phyloP scores from a whole-genome alignment of 352 stramenopile genomes.

The Globisporangium cylindrosporum region DNA sequence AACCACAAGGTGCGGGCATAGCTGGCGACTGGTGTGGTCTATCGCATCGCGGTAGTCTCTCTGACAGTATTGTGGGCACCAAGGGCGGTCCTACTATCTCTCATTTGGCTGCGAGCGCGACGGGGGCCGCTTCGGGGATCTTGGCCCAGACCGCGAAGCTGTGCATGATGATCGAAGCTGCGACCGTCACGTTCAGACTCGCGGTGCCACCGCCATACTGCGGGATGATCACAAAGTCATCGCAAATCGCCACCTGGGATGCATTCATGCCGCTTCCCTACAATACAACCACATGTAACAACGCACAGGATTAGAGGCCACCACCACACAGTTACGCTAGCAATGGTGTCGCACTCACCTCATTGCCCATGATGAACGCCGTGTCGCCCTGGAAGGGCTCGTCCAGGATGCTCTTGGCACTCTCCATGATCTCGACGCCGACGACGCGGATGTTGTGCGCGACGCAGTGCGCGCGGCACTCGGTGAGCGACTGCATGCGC shows the following conservation, averaged over 20 bases:
- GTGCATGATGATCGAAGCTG: conserved; percentile 93
- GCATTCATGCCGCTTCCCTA: conserved; percentile 90
- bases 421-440: conserved; percentile 92
- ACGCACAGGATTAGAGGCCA: conserved; percentile 1
- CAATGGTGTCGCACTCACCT: conserved; percentile 38
- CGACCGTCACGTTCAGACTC: conserved; percentile 95
- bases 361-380: conserved; percentile 96
- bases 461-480: conserved; percentile 69
- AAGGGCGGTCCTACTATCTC: background rate
- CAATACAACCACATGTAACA: background rate
- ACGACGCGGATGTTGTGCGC: conserved; percentile 76
- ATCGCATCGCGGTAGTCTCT: background rate
- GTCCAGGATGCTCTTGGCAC: conserved; percentile 72
- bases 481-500: conserved; percentile 74
- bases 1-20: background rate
- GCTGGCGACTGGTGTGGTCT: background rate
- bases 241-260: conserved; percentile 90
- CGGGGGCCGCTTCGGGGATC: conserved; percentile 21
- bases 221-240: conserved; percentile 93
- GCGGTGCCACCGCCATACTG: conserved; percentile 94
- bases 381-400: conserved; percentile 75
- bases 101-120: background rate
- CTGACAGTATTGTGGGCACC: background rate
- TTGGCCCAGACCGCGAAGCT: conserved; percentile 81
- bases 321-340: background rate